Evolutionary conservation across 352 stramenopile genomes (phyloP), one percentile per base, ranked within the genome.

Genomic region (Globisporangium heterothallicum): DNA sequence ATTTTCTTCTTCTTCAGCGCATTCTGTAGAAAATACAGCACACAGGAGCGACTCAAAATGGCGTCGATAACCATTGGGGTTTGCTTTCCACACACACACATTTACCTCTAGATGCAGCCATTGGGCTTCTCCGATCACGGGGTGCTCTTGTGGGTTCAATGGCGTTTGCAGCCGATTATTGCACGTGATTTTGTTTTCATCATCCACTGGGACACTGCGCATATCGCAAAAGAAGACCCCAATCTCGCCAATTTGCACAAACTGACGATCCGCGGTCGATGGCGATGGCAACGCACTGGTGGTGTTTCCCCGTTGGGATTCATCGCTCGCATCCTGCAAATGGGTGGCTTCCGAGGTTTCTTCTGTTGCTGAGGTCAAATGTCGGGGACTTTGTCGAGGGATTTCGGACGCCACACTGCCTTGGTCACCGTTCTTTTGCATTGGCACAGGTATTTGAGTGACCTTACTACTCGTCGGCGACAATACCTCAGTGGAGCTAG

Each of bases 201-300:
- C 70, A 30, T 66, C 51, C 7, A 2, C 49, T 43, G 42, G 29
- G 0, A 63, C 64, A 32, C 34, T 61, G 25, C 74, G 60, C 58
- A 83, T 72, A 59, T 92, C 78, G 44, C 70, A 81, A 27, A 88
- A 59, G 53, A 92, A 92, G 6, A 90, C 54, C 6, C 70, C 72
- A 18, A 88, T 65, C 16, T 76, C 67, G 7, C 63, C 68, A 14
- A 64, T 49, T 27, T 82, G 68, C 32, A 81, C 56, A 21, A 78
- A 70, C 55, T 16, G 16, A 5, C 30, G 42, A 38, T 27, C 32
- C 1, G 32, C 12, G 14, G 30, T 2, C 30, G 30, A 36, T 13
- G 6, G 12, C 9, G 30, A 36, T 36, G 32, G 32, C 12, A 18
- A 10, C 32, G 8, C 14, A 16, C 22, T 24, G 25, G 22, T 29